These are phyloP conservation scores for Chalaropsis ovoidea DNA, from an alignment of 2,329 filamentous ascomycete species.

Conservation along the genomic window DNA sequence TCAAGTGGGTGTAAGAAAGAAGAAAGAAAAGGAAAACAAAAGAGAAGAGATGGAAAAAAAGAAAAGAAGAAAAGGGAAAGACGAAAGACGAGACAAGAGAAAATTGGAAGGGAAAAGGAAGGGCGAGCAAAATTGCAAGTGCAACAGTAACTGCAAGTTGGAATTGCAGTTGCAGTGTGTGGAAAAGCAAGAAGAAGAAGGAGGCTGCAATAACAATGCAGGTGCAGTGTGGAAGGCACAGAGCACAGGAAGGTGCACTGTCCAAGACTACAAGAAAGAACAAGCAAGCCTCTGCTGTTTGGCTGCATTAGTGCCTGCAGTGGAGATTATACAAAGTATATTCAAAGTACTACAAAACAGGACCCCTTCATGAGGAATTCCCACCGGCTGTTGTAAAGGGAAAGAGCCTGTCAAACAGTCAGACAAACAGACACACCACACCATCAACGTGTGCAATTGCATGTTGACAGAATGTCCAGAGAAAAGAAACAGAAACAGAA, in stretches of 20 bases:
- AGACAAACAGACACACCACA: not conserved
- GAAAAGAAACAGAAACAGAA: not conserved
- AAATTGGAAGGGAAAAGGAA: not conserved
- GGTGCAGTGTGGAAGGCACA: no score
- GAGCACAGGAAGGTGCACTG: not conserved
- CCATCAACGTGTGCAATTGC: no score
- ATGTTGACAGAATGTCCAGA: not conserved
- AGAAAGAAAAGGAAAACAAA: conserved; percentile 7
- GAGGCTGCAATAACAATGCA: not conserved
- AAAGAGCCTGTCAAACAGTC: not conserved
- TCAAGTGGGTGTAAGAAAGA: not conserved
- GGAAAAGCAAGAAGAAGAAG: not conserved
- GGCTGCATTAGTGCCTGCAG: no score
- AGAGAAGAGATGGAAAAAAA: not conserved
- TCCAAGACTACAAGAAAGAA: conserved; percentile 1
- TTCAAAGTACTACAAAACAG: not conserved
- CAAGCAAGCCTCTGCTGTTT: not conserved
- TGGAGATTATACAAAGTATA: no score
- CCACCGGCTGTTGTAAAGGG: no score
- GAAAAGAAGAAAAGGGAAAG: conserved; percentile 1
- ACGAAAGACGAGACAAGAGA: not conserved
- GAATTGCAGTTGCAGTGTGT: not conserved
- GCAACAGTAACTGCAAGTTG: conserved; percentile 6
- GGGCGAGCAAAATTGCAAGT: not conserved
- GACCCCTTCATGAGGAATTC: not conserved